Conservation (phyloP, 129 eudicot species). For the Tagetes erecta region DNA sequence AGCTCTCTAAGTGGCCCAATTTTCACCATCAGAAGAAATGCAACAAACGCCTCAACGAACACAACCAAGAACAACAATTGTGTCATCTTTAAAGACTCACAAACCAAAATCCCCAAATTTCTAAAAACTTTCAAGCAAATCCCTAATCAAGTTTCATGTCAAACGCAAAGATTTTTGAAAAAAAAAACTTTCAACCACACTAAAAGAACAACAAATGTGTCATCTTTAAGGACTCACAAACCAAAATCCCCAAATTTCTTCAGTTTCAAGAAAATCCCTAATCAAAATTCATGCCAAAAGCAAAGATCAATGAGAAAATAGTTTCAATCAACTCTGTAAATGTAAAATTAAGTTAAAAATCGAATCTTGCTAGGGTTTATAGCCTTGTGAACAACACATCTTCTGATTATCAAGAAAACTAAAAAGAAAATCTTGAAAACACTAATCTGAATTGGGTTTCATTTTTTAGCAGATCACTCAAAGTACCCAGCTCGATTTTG, state of each 20-base stretch:
- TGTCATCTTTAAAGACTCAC: slow-evolving; percentile 53
- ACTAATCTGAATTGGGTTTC: background rate
- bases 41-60: slow-evolving; percentile 70
- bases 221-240: slow-evolving; percentile 22
- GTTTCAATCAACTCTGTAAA: background rate
- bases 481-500: slow-evolving; percentile 12
- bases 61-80: slow-evolving; percentile 74
- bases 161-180: background rate
- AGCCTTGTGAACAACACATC: slow-evolving; percentile 12
- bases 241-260: slow-evolving; percentile 10
- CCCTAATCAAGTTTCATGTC: background rate
- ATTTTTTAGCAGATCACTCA: background rate
- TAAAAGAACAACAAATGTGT: background rate
- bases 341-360: background rate
- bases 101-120: slow-evolving; percentile 11
- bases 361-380: background rate
- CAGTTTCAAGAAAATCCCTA: background rate
- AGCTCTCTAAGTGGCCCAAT: slow-evolving; percentile 92
- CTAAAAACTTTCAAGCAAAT: background rate
- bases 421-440: slow-evolving; percentile 6
- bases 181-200: background rate
- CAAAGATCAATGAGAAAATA: background rate
- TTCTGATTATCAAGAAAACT: background rate
- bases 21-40: slow-evolving; percentile 82
- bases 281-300: background rate